phyloP scores from a whole-genome alignment of 352 stramenopile genomes.

The Phytophthora lateralis region DNA sequence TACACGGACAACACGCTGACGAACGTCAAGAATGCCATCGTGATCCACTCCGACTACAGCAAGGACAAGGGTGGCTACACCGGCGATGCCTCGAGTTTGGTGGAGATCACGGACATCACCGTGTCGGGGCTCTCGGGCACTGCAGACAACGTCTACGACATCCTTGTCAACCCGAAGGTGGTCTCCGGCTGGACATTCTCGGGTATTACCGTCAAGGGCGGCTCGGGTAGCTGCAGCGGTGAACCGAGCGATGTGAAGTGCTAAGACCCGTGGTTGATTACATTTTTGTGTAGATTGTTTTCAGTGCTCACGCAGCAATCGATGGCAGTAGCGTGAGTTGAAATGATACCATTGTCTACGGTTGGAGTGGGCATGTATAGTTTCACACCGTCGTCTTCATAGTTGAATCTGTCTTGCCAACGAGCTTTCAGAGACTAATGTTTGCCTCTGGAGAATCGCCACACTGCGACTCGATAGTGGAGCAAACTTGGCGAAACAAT shows the following conservation, averaged over 20 bases:
- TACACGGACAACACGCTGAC: slow-evolving; percentile 29
- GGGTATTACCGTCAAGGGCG: slow-evolving; percentile 25
- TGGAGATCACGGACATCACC: slow-evolving; percentile 36
- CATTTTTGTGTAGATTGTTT: slow-evolving; percentile 18
- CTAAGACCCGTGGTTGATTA: slow-evolving; percentile 16
- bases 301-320: not conserved
- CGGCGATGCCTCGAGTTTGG: slow-evolving; percentile 27
- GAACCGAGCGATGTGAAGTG: slow-evolving; percentile 34
- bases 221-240: slow-evolving; percentile 29
- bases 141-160: slow-evolving; percentile 36
- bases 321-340: slow-evolving; percentile 15
- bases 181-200: slow-evolving; percentile 36
- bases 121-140: slow-evolving; percentile 34
- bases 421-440: slow-evolving; percentile 7
- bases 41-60: slow-evolving; percentile 38
- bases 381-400: not conserved
- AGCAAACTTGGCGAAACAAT: slow-evolving; percentile 37
- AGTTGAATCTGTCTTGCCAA: not conserved
- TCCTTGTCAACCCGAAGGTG: slow-evolving; percentile 31
- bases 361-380: not conserved
- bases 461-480: slow-evolving; percentile 32
- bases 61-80: slow-evolving; percentile 38
- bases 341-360: slow-evolving; percentile 6
- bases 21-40: slow-evolving; percentile 36
- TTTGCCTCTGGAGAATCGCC: slow-evolving; percentile 1